Evolutionary conservation across 2,329 filamentous ascomycete species (phyloP).

Genomic region (Sarocladium oryzae): DNA sequence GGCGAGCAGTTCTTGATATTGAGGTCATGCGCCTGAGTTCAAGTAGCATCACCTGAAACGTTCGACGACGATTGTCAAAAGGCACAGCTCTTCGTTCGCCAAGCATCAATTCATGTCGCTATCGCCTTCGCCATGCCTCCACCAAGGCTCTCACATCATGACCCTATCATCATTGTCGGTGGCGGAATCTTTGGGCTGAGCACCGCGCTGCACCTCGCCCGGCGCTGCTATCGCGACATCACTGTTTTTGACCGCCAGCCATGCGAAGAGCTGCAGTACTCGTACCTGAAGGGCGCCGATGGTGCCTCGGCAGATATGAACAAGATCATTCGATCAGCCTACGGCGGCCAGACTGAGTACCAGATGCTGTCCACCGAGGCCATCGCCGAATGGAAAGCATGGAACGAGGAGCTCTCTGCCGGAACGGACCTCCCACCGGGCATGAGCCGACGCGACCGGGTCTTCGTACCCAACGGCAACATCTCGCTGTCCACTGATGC

Average conservation of each 20-base stretch:
- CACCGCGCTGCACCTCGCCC: conserved; percentile 25
- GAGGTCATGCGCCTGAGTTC: too few species aligned
- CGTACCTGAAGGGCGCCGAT: conserved; percentile 33
- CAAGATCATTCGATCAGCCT: conserved; percentile 32
- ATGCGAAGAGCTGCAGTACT: conserved; percentile 33
- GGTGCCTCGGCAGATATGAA: conserved; percentile 36
- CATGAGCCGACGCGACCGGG: conserved; percentile 26
- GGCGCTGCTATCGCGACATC: conserved; percentile 37
- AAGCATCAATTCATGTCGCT: too few species aligned
- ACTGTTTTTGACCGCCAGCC: conserved; percentile 42
- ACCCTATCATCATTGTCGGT: conserved; percentile 18
- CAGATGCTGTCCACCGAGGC: conserved; percentile 38
- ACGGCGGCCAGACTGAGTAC: conserved; percentile 36
- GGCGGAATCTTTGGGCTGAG: conserved; percentile 28
- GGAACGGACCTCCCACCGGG: conserved; percentile 27
- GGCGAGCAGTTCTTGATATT: too few species aligned
- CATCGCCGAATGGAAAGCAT: conserved; percentile 33
- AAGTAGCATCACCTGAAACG: too few species aligned
- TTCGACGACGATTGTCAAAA: too few species aligned
- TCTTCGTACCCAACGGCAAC: conserved; percentile 33
- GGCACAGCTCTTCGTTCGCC: too few species aligned
- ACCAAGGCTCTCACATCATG: not conserved
- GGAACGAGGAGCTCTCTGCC: conserved; percentile 34
- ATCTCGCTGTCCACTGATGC: conserved; percentile 20
- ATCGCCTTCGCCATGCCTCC: not conserved